These are phyloP conservation scores for Floccularia luteovirens DNA, from an alignment of 768 basidiomycete genomes.

Conservation along the genomic window DNA sequence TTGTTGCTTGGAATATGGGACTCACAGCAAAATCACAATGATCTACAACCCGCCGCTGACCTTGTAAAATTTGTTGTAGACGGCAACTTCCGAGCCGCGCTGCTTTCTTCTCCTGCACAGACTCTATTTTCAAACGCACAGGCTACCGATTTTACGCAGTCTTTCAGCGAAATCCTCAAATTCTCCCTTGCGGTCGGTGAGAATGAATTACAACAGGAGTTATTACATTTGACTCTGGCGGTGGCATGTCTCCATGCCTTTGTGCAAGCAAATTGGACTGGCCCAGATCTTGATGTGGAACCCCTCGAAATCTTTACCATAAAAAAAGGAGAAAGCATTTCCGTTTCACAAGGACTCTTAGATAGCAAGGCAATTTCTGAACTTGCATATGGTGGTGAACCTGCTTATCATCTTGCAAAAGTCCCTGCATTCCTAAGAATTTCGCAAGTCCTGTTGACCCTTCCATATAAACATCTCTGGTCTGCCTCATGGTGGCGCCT, in stretches of 20 bases:
- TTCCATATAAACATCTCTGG: constrained; percentile 37
- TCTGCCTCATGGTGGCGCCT: constrained; percentile 79
- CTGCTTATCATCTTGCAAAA: constrained; percentile 86
- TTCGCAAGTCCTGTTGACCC: constrained; percentile 60
- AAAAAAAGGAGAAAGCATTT: constrained; percentile 14
- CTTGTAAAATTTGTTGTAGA: constrained; percentile 51
- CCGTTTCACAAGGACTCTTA: constrained; percentile 39
- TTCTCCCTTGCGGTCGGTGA: constrained; percentile 10
- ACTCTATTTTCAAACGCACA: constrained; percentile 27
- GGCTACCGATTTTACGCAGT: constrained; percentile 16
- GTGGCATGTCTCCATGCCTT: constrained; percentile 85
- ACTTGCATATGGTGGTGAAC: constrained; percentile 84
- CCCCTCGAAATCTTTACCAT: constrained; percentile 31
- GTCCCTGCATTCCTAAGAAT: constrained; percentile 65
- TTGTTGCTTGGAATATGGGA: constrained; percentile 47
- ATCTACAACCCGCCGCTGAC: constrained; percentile 14
- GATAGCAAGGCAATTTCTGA: constrained; percentile 64
- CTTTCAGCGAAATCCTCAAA: constrained; percentile 31
- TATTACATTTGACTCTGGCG: constrained; percentile 54
- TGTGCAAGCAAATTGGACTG: constrained; percentile 94
- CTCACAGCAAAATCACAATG: constrained; percentile 10
- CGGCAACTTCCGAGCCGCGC: constrained; percentile 48
- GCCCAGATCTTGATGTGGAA: constrained; percentile 69
- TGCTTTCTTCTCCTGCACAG: constrained; percentile 37
- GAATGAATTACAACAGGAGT: constrained; percentile 37